Evolutionary conservation across 2,329 filamentous ascomycete species (phyloP), one percentile per base, ranked within the genome.

Genomic region (Trichophyton simii): DNA sequence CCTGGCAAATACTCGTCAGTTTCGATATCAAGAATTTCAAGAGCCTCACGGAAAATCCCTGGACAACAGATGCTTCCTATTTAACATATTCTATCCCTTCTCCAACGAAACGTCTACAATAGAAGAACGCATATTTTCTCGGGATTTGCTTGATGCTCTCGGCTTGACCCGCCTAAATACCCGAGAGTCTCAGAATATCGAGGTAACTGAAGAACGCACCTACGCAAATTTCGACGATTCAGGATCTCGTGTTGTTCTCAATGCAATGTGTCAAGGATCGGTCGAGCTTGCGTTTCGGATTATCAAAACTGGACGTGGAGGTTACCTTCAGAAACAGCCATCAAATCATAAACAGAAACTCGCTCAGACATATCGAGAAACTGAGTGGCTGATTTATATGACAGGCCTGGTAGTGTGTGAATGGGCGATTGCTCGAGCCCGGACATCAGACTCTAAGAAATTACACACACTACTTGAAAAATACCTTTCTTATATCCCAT

Each of bases 61-160:
- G 2, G 70, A 74, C 34, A 69, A 75, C 42, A 72, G 72, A 57
- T 77, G 75, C 62, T 77, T 76, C 61, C 72, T 78, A 15, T 77
- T 77, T 65, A 77, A 75, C 60, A 65, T 75, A n/a, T 73, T 70
- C 58, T 76, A 77, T 64, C 76, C 76, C n/a, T 68, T 75, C 11
- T 66, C 74, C 11, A 69, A 66, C 5, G 69, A 68, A 0, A 62
- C 71, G 13, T 67, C 66, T 4, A 63, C 67, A 1, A 69, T 76
- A 67, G 76, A 78, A 61, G 68, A 71, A 57, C 71, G 73, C 0
- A 68, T 78, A 20, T 77, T 78, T 63, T 78, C 76, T 1, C 72
- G 72, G 3, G 73, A 74, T 46, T 66, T 78, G 25, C 71, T 78
- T 60, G 72, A 76, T 62, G 74, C 73, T 3, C 68, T 77, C 36